These are phyloP conservation scores for Alternaria incomplexa DNA, from an alignment of 2,329 filamentous ascomycete genomes.

Conservation along the genomic window DNA sequence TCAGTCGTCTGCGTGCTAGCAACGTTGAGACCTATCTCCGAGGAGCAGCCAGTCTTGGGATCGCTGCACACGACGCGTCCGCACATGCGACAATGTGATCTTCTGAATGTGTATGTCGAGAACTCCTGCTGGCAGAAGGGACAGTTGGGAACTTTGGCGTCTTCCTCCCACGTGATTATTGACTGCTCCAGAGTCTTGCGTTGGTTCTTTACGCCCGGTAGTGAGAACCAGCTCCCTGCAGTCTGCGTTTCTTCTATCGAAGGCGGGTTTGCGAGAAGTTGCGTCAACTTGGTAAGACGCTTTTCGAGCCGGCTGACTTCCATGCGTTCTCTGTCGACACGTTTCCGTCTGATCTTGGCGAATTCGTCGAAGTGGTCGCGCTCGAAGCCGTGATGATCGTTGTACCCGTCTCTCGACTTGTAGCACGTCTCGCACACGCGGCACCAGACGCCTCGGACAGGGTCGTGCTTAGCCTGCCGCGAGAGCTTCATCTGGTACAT, in stretches of 20 bases:
- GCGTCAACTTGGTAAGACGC: constrained; percentile 85
- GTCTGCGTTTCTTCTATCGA: constrained; percentile 63
- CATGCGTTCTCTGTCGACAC: constrained; percentile 81
- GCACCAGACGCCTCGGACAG: constrained; percentile 89
- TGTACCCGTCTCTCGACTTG: constrained; percentile 94
- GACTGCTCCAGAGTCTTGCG: constrained; percentile 87
- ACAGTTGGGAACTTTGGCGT: constrained; percentile 77
- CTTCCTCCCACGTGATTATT: constrained; percentile 94
- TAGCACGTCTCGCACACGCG: constrained; percentile 99
- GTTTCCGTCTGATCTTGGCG: constrained; percentile 71
- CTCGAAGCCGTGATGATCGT: constrained; percentile 77
- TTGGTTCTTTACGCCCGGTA: constrained; percentile 68
- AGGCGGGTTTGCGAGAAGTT: constrained; percentile 77
- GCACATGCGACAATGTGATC: constrained; percentile 94
- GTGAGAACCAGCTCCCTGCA: constrained; percentile 61
- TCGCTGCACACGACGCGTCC: constrained; percentile 94
- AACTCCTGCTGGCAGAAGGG: constrained; percentile 98
- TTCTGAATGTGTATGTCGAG: constrained; percentile 86
- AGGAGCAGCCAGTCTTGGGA: constrained; percentile 80
- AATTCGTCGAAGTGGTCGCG: constrained; percentile 78
- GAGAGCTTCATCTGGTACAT: constrained; percentile 99
- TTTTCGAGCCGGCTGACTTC: constrained; percentile 92
- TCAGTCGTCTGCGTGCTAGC: constrained; percentile 52
- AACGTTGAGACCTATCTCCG: constrained; percentile 81
- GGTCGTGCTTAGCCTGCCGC: constrained; percentile 85